These are phyloP conservation scores for Taphrina wiesneri DNA, from an alignment of 1,139 yeast genomes.

Conservation along the genomic window DNA sequence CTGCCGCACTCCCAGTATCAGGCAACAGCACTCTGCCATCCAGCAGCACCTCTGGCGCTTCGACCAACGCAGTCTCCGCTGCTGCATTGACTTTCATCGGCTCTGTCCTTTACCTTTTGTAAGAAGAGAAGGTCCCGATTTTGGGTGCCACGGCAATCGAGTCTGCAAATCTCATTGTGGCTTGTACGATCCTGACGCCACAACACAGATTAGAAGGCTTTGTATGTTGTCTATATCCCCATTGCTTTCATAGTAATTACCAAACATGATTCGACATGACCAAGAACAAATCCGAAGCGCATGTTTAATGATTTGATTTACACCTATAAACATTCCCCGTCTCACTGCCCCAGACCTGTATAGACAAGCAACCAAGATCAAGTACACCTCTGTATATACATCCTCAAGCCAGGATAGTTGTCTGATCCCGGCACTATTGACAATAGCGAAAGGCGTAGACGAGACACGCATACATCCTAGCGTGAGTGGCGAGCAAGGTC, in stretches of 20 bases:
- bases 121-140: background rate
- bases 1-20: background rate
- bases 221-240: conserved; percentile 2
- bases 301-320: background rate
- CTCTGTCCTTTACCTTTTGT: background rate
- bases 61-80: background rate
- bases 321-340: background rate
- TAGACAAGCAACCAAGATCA: background rate
- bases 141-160: background rate
- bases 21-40: background rate
- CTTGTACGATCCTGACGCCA: conserved; percentile 1
- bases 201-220: background rate
- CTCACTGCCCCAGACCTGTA: too few species aligned
- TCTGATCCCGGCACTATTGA: background rate
- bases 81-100: background rate
- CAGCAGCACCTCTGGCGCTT: background rate
- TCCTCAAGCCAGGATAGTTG: background rate
- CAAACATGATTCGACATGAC: background rate
- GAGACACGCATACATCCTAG: conserved; percentile 26
- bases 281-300: background rate
- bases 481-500: conserved; percentile 26
- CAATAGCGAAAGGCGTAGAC: conserved; percentile 30
- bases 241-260: conserved; percentile 4
- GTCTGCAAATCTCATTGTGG: background rate
- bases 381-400: too few species aligned